phyloP scores from a whole-genome alignment of 306 rosid genomes.

The Trifolium pratense region DNA sequence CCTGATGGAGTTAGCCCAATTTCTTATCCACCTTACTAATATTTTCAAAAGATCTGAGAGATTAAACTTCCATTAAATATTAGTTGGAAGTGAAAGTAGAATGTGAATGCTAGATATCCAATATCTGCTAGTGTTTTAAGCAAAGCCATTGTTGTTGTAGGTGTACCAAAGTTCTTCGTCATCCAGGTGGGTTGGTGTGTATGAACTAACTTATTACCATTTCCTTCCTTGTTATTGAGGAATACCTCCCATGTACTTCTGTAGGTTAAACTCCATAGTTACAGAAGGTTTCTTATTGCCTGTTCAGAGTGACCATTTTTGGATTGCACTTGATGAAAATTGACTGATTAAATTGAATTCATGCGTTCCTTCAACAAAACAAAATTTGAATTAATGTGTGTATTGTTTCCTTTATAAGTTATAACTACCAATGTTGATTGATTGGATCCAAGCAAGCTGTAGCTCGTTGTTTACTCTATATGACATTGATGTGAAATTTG shows the following conservation, averaged over 20 bases:
- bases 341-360: conserved; percentile 5
- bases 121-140: conserved; percentile 19
- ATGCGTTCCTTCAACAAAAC: background rate
- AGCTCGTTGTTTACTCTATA: too few relatives aligned
- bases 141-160: conserved; percentile 42
- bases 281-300: background rate
- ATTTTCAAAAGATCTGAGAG: conserved; percentile 41
- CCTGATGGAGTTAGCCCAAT: conserved; percentile 59
- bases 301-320: conserved; percentile 12
- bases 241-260: conserved; percentile 7
- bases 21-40: conserved; percentile 52
- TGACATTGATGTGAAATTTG: too few relatives aligned
- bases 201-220: conserved; percentile 31
- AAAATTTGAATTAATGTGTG: background rate
- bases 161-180: conserved; percentile 25
- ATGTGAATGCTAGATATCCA: conserved; percentile 40
- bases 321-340: background rate
- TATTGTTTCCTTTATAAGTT: background rate
- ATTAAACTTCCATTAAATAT: conserved; percentile 39
- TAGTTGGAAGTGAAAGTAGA: conserved; percentile 31
- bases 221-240: conserved; percentile 6
- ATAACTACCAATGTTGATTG: conserved; percentile 21
- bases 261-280: conserved; percentile 34
- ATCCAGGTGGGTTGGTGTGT: conserved; percentile 37
- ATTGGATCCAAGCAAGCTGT: background rate